Percentiles rank a stretch among this genome's conserved stretches.
phyloP scores from a whole-genome alignment of 352 stramenopile species.

The Phytophthora colocasiae region DNA sequence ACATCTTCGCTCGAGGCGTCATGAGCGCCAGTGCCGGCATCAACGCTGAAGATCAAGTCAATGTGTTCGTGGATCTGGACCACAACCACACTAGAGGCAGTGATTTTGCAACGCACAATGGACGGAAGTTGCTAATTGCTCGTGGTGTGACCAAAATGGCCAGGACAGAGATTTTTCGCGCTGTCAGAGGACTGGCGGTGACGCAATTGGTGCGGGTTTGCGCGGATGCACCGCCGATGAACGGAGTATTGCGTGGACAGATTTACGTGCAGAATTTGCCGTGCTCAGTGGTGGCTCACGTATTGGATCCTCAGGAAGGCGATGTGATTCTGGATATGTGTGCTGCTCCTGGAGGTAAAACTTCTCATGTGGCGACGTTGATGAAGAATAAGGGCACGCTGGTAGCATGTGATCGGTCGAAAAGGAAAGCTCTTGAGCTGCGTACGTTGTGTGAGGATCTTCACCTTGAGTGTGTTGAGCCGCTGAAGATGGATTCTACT shows the following conservation, averaged over 20 bases:
- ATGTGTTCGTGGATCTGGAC: slow-evolving; percentile 89
- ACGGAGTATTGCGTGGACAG: slow-evolving; percentile 78
- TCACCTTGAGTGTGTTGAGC: slow-evolving; percentile 61
- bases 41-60: slow-evolving; percentile 76
- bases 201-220: slow-evolving; percentile 77
- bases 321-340: slow-evolving; percentile 96
- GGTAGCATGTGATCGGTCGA: slow-evolving; percentile 92
- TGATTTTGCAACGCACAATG: slow-evolving; percentile 71
- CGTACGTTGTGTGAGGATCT: slow-evolving; percentile 80
- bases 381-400: slow-evolving; percentile 90
- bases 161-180: slow-evolving; percentile 82
- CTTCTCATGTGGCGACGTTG: slow-evolving; percentile 92
- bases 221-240: slow-evolving; percentile 88
- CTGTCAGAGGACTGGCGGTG: slow-evolving; percentile 67
- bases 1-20: slow-evolving; percentile 94
- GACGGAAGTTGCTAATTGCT: slow-evolving; percentile 83
- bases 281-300: slow-evolving; percentile 92
- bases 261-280: slow-evolving; percentile 96
- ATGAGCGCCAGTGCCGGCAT: slow-evolving; percentile 91
- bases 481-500: slow-evolving; percentile 88
- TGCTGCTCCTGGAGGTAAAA: slow-evolving; percentile 94
- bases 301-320: slow-evolving; percentile 80
- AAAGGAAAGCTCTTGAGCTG: slow-evolving; percentile 85
- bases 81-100: slow-evolving; percentile 79
- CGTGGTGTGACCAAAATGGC: slow-evolving; percentile 76